These are phyloP conservation scores for Globisporangium yorkense DNA, from an alignment of 352 stramenopile genomes.

Conservation along the genomic window DNA sequence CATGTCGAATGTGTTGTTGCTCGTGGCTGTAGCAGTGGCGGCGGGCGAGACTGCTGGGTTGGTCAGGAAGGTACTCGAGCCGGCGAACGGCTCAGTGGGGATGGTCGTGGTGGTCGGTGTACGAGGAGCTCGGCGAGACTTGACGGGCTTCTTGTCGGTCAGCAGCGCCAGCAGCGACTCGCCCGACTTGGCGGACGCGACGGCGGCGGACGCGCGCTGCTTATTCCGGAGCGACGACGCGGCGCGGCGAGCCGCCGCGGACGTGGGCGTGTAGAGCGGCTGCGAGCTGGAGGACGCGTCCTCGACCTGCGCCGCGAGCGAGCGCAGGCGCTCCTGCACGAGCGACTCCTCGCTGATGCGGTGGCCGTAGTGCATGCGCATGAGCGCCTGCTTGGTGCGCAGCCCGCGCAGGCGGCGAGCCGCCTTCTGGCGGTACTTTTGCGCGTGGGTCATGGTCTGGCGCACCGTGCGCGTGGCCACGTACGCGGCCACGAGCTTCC, in stretches of 20 bases:
- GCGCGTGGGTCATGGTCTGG: slow-evolving; percentile 72
- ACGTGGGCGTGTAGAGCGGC: slow-evolving; percentile 10
- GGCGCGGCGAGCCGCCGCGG: background rate
- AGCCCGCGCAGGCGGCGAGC: slow-evolving; percentile 48
- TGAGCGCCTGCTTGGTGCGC: slow-evolving; percentile 65
- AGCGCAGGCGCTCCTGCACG: slow-evolving; percentile 47
- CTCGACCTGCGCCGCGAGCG: slow-evolving; percentile 20
- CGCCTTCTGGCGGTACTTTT: slow-evolving; percentile 69
- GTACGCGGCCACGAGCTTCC: slow-evolving; percentile 58
- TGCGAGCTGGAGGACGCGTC: slow-evolving; percentile 1
- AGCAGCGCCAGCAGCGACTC: slow-evolving; percentile 10
- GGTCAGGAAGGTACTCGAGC: background rate
- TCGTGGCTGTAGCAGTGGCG: background rate
- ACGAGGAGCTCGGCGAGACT: background rate
- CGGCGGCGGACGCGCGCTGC: background rate
- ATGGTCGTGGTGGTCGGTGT: background rate
- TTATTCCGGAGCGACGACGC: slow-evolving; percentile 3
- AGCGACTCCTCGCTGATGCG: slow-evolving; percentile 60
- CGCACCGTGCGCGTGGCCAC: slow-evolving; percentile 64
- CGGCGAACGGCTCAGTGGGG: background rate
- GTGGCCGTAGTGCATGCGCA: slow-evolving; percentile 65
- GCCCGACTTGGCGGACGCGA: background rate
- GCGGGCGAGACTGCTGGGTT: background rate
- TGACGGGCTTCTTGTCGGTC: slow-evolving; percentile 2
- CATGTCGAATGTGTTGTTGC: slow-evolving; percentile 1